These are phyloP conservation scores for Cutaneotrichosporon cyanovorans DNA, from an alignment of 1,284 basidiomycete genomes.

Conservation along the genomic window DNA sequence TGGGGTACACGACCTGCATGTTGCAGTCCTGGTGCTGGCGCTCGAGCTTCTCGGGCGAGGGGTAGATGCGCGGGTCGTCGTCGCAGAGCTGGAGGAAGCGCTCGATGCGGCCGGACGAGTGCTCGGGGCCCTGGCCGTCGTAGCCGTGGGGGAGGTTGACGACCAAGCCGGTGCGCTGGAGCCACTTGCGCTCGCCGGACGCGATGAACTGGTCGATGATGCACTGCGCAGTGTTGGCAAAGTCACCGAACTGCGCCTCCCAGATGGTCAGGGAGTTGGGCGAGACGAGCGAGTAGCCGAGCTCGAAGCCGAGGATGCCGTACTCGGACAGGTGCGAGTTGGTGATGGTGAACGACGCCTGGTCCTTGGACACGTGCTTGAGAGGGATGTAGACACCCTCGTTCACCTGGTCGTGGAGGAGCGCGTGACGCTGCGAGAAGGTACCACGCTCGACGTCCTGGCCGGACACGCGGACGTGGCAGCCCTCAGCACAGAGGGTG, in stretches of 20 bases:
- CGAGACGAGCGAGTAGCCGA: slow-evolving; percentile 96
- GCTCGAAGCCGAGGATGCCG: slow-evolving; percentile 92
- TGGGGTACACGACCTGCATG: slow-evolving; percentile 97
- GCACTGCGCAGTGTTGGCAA: slow-evolving; percentile 92
- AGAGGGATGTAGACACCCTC: slow-evolving; percentile 85
- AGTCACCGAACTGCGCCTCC: slow-evolving; percentile 99
- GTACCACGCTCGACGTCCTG: slow-evolving; percentile 99
- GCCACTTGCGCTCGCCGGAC: slow-evolving; percentile 95
- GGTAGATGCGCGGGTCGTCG: slow-evolving; percentile 90
- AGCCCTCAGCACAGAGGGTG: slow-evolving; percentile 82
- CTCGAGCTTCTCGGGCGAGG: slow-evolving; percentile 79
- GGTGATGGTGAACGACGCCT: slow-evolving; percentile 88
- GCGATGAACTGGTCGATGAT: slow-evolving; percentile 99
- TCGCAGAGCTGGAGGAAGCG: slow-evolving; percentile 97
- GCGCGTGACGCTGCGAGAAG: slow-evolving; percentile 98
- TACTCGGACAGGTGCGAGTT: slow-evolving; percentile 97
- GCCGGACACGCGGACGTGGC: slow-evolving; percentile 90
- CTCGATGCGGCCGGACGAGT: slow-evolving; percentile 93
- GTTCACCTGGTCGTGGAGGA: slow-evolving; percentile 91
- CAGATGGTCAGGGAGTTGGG: slow-evolving; percentile 91
- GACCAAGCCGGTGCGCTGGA: slow-evolving; percentile 89
- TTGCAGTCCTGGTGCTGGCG: slow-evolving; percentile 98
- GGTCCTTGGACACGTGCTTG: slow-evolving; percentile 76
- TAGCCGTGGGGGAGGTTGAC: slow-evolving; percentile 93
- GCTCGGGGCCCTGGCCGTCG: slow-evolving; percentile 98